A percentile compares a stretch with the other conserved stretches of the same genome.
phyloP scores from a whole-genome alignment of 2,329 filamentous ascomycete genomes.

The Madurella mycetomatis region DNA sequence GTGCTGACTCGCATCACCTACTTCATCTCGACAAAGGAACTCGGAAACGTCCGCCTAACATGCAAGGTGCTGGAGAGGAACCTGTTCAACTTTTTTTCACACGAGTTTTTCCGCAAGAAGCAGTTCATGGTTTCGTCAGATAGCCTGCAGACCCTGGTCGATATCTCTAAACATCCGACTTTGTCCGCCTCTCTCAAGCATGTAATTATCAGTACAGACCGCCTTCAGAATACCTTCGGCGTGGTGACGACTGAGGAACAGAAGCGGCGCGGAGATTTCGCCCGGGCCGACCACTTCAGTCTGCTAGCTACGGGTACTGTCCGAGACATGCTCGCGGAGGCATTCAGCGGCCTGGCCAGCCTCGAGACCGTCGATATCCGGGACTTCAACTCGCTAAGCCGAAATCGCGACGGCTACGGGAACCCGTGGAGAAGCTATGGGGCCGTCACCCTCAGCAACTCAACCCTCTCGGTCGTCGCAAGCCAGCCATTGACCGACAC shows the following conservation, averaged over 20 bases:
- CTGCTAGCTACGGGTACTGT: slow-evolving; percentile 44
- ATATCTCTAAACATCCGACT: slow-evolving; percentile 45
- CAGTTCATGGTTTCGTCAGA: slow-evolving; percentile 60
- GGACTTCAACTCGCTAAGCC: slow-evolving; percentile 49
- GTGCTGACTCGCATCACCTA: slow-evolving; percentile 52
- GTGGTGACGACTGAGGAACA: neutral
- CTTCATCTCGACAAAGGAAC: slow-evolving; percentile 51
- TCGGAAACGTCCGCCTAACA: slow-evolving; percentile 49
- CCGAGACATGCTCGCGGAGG: slow-evolving; percentile 50
- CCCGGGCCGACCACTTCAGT: slow-evolving; percentile 24
- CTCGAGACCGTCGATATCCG: slow-evolving; percentile 55
- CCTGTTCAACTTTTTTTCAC: slow-evolving; percentile 52
- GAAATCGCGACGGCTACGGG: slow-evolving; percentile 44
- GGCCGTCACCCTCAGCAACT: slow-evolving; percentile 31
- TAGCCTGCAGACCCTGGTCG: slow-evolving; percentile 51
- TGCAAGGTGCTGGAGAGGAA: slow-evolving; percentile 52
- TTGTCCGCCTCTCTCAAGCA: slow-evolving; percentile 38
- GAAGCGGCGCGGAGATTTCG: neutral
- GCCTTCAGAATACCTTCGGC: slow-evolving; percentile 3
- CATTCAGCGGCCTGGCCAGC: slow-evolving; percentile 50
- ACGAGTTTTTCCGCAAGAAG: slow-evolving; percentile 61
- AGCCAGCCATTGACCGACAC: neutral
- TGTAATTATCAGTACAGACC: slow-evolving; percentile 47
- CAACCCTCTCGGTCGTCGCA: slow-evolving; percentile 31
- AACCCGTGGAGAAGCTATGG: slow-evolving; percentile 54